These are phyloP conservation scores for Priceomyces fermenticarens DNA, from an alignment of 805 yeast genomes.

Conservation along the genomic window DNA sequence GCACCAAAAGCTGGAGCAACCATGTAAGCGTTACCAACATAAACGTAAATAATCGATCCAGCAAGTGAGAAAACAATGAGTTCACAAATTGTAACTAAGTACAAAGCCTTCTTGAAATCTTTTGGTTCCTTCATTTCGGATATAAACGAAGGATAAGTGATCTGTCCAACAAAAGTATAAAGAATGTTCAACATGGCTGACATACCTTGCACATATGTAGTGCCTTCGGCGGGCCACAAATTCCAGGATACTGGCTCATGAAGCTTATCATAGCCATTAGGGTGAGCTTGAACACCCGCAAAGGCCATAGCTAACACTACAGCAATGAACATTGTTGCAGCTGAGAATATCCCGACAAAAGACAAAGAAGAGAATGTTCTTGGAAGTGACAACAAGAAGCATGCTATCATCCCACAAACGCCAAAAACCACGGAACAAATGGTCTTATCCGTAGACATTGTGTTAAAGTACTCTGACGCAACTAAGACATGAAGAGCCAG, in stretches of 20 bases:
- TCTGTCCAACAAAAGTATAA: conserved; percentile 63
- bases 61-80: conserved; percentile 49
- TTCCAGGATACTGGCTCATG: conserved; percentile 39
- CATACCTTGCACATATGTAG: conserved; percentile 55
- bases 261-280: conserved; percentile 35
- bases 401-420: conserved; percentile 47
- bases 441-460: conserved; percentile 45
- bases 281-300: conserved; percentile 52
- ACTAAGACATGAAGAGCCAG: conserved; percentile 58
- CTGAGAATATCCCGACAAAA: conserved; percentile 49
- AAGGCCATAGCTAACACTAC: conserved; percentile 51
- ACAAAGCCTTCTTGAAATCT: conserved; percentile 56
- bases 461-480: conserved; percentile 60
- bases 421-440: conserved; percentile 53
- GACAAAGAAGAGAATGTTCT: conserved; percentile 55
- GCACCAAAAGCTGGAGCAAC: conserved; percentile 63
- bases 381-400: conserved; percentile 53
- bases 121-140: conserved; percentile 56
- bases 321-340: conserved; percentile 56
- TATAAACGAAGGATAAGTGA: conserved; percentile 61
- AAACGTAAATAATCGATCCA: conserved; percentile 57
- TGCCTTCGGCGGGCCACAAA: conserved; percentile 50
- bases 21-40: conserved; percentile 52
- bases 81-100: conserved; percentile 50
- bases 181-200: conserved; percentile 56